Evolutionary conservation across 768 basidiomycete genomes (phyloP), one percentile per base, ranked within the genome.

Genomic region (Pisolithus microcarpus): DNA sequence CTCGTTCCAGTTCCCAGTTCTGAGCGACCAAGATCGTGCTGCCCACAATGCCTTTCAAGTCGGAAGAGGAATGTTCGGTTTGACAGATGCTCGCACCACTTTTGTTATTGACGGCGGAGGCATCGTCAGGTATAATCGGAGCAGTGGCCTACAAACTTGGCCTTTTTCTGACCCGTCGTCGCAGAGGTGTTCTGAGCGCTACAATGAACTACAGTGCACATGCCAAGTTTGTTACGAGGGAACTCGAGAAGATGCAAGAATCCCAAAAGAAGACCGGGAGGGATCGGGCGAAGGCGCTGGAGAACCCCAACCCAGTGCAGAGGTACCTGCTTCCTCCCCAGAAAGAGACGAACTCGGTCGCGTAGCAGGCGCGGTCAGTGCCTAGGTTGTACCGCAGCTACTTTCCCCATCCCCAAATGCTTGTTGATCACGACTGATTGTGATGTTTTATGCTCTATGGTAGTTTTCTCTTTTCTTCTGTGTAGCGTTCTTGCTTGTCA

Each of bases 101-200:
- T 84, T 90, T 61, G 72, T 91, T 58, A 81, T 92, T 53, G 87
- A 90, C 62, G 72, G 69, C 46, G 74, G 83, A 46, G 89, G 91
- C 8, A 69, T 80, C 42, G 71, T 92, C 26, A 74, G 76, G 81
- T 87, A 64, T 31, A 54, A 74, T 26, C 5, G 37, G 38, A 7
- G 3, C 21, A 18, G 4, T 3, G 7, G 46, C 38, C 48, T n/a
- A 9, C 13, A 48, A 34, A 44, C 10, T 42, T 53, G 45, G 58
- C 48, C 16, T 38, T 40, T 23, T 28, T 15, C 13, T 11, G 8
- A 4, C 48, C 5, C 6, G 4, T 15, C 19, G 1, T 3, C 23
- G 15, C 21, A 85, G 84, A 56, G 84, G 80, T 55, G 76, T 75
- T 2, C 61, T 82, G 31, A 82, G 80, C 51, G 71, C 81, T 0